These are phyloP conservation scores for Fusarium floridanum DNA, from an alignment of 2,329 filamentous ascomycete genomes.

Conservation along the genomic window DNA sequence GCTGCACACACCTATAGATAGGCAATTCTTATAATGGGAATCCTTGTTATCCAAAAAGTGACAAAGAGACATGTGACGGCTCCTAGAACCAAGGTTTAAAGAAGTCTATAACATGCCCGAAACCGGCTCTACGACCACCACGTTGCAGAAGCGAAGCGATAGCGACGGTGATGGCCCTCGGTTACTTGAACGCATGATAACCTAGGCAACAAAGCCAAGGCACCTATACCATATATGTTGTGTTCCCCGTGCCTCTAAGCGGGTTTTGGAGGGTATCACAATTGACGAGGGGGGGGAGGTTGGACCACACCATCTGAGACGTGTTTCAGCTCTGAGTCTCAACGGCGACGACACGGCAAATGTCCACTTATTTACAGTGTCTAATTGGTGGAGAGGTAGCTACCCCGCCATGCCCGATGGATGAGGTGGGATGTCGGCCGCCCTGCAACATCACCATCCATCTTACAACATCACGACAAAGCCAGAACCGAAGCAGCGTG, in stretches of 20 bases:
- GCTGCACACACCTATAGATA: background rate
- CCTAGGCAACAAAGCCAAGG: background rate
- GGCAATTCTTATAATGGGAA: background rate
- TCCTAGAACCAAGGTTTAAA: background rate
- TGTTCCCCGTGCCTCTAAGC: background rate
- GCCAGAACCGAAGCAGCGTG: background rate
- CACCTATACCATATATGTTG: background rate
- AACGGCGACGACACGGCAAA: constrained; percentile 15
- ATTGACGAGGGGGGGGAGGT: constrained; percentile 5
- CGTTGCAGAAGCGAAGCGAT: background rate
- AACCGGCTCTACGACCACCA: background rate
- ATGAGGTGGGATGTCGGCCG: constrained; percentile 17
- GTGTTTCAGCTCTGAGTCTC: constrained; percentile 37
- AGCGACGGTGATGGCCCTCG: background rate
- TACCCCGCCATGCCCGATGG: constrained; percentile 37
- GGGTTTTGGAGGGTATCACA: constrained; percentile 27
- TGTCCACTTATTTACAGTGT: background rate
- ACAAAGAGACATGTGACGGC: background rate
- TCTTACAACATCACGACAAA: constrained; percentile 20
- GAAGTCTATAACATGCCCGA: background rate
- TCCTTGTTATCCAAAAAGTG: background rate
- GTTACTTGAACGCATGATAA: background rate
- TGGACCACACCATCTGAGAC: constrained; percentile 29
- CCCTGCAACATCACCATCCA: constrained; percentile 11
- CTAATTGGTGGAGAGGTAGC: constrained; percentile 25